Conservation (phyloP, 2,329 filamentous ascomycete species). For the Microsporum ferrugineum region DNA sequence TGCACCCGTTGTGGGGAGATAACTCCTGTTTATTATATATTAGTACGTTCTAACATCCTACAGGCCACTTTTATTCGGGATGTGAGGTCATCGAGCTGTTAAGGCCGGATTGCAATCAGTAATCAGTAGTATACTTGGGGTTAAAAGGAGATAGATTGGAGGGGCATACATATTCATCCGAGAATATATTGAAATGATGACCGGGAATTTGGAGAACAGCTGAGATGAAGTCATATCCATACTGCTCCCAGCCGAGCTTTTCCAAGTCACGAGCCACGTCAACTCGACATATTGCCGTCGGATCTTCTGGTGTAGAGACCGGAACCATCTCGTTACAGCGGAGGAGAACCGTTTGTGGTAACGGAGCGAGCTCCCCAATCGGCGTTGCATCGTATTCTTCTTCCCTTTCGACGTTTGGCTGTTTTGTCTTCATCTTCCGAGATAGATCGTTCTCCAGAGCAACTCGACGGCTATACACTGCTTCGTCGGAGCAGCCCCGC, state of each 20-base stretch:
- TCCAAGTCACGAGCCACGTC: slow-evolving; percentile 12
- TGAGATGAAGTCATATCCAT: slow-evolving; percentile 12
- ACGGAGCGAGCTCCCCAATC: not conserved
- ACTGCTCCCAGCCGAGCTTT: slow-evolving; percentile 16
- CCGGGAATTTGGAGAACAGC: slow-evolving; percentile 14
- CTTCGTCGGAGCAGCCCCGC: slow-evolving; percentile 9
- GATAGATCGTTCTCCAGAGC: slow-evolving; percentile 9
- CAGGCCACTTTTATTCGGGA: slow-evolving; percentile 13
- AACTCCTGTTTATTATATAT: not conserved
- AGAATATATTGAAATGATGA: slow-evolving; percentile 17
- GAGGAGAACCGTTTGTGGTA: slow-evolving; percentile 13
- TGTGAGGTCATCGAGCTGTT: slow-evolving; percentile 13
- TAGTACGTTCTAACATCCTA: slow-evolving; percentile 13
- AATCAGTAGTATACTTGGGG: not conserved
- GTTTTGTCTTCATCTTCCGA: slow-evolving; percentile 5
- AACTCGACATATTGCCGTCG: slow-evolving; percentile 11
- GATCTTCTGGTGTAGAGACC: slow-evolving; percentile 5
- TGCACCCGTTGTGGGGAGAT: not conserved
- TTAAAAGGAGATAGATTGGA: not conserved
- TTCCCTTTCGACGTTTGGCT: not conserved
- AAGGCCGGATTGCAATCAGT: not conserved
- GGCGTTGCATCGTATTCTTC: not conserved
- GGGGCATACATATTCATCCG: slow-evolving; percentile 13
- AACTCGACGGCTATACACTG: slow-evolving; percentile 2
- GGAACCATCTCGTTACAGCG: slow-evolving; percentile 15